Evolutionary conservation across 345 rosid species (phyloP).

Genomic region (Eucalyptus melliodora): DNA sequence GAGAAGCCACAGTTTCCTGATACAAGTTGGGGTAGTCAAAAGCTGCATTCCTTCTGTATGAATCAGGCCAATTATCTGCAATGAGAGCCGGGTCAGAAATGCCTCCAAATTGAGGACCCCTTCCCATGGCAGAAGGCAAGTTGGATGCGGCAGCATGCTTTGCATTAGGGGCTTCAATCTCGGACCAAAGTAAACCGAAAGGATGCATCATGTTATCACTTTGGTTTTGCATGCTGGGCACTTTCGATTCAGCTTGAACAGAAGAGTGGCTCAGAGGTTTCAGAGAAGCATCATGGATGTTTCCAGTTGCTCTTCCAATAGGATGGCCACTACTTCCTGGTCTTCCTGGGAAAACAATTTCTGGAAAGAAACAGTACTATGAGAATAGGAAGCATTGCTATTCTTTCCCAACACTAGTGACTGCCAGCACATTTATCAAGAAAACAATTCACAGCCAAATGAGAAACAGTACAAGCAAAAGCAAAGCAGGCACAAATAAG

Average conservation of each 20-base stretch:
- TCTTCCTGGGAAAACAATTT: slow-evolving; percentile 59
- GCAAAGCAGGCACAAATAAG: background rate
- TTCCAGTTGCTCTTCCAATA: slow-evolving; percentile 10
- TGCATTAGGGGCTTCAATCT: slow-evolving; percentile 34
- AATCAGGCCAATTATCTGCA: slow-evolving; percentile 30
- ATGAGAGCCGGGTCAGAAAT: slow-evolving; percentile 19
- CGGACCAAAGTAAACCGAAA: slow-evolving; percentile 55
- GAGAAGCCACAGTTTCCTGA: slow-evolving; percentile 29
- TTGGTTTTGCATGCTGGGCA: slow-evolving; percentile 13
- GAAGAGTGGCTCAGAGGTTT: slow-evolving; percentile 8
- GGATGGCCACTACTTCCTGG: slow-evolving; percentile 24
- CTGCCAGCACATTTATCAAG: background rate
- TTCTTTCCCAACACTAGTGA: background rate
- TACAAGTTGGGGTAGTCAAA: slow-evolving; percentile 12
- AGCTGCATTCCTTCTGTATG: slow-evolving; percentile 16
- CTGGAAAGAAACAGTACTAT: slow-evolving; percentile 7
- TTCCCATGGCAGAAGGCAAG: slow-evolving; percentile 13
- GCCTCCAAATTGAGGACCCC: slow-evolving; percentile 12
- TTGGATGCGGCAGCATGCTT: slow-evolving; percentile 18
- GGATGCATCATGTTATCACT: slow-evolving; percentile 39
- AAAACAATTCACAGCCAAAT: background rate
- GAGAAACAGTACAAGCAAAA: background rate
- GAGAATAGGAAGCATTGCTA: background rate
- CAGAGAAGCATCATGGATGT: background rate
- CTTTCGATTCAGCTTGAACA: slow-evolving; percentile 9